Percentiles rank a stretch among this genome's conserved stretches.
Evolutionary conservation across 1,139 yeast genomes (phyloP).

Genomic region (Groenewaldozyma auringiensis): DNA sequence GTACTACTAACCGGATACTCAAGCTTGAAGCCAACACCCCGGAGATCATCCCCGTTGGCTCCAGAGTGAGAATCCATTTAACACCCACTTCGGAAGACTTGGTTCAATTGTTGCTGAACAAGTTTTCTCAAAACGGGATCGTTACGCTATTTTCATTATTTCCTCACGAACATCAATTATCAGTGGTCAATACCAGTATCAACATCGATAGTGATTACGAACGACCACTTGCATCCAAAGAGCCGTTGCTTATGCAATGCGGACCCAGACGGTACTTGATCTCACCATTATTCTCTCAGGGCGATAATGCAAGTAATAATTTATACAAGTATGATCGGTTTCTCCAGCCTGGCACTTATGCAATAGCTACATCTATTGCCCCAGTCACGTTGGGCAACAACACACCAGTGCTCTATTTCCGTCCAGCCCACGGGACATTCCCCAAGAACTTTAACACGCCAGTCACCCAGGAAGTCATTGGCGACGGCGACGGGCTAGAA

Average conservation of each 20-base stretch:
- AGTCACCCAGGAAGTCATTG: conserved; percentile 25
- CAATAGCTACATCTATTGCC: conserved; percentile 81
- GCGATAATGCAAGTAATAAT: conserved; percentile 65
- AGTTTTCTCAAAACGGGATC: conserved; percentile 33
- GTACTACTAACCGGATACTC: conserved; percentile 60
- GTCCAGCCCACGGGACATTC: conserved; percentile 37
- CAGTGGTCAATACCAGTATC: conserved; percentile 74
- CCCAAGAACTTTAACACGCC: conserved; percentile 39
- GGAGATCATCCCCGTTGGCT: conserved; percentile 53
- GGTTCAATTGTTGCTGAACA: conserved; percentile 10
- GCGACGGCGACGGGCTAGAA: conserved; percentile 50
- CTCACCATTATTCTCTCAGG: conserved; percentile 73
- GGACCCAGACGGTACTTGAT: conserved; percentile 89
- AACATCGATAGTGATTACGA: conserved; percentile 80
- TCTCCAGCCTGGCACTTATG: conserved; percentile 65
- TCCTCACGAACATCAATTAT: conserved; percentile 78
- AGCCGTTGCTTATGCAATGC: conserved; percentile 74
- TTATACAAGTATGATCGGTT: conserved; percentile 83
- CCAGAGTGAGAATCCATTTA: conserved; percentile 45
- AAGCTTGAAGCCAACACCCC: conserved; percentile 50
- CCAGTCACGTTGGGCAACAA: conserved; percentile 74
- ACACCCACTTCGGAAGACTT: conserved; percentile 54
- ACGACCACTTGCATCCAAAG: conserved; percentile 70
- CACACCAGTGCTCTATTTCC: conserved; percentile 35
- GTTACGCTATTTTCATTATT: conserved; percentile 66